Evolutionary conservation across 2,329 filamentous ascomycete genomes (phyloP), one percentile per base, ranked within the genome.

Genomic region (Talaromyces pinophilus): DNA sequence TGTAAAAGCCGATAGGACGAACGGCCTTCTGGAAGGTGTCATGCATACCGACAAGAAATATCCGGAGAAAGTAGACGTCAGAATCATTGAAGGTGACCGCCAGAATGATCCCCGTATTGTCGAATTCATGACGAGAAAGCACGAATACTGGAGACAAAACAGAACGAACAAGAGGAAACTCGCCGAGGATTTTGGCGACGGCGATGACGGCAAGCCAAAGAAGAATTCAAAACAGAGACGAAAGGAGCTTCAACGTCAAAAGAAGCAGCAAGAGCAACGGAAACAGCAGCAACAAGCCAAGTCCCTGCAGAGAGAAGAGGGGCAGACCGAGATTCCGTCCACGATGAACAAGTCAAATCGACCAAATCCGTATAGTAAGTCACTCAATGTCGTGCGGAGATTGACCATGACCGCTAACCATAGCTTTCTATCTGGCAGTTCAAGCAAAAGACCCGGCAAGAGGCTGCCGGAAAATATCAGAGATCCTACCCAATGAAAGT

Each of bases 11-110:
- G 79, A 78, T 22, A 85, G 85, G 13, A 80, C 74, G 57, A 80
- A 76, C 30, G 74, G 76, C 3, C 85, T 85, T 67, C 80, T 97
- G 0, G 93, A 97, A 76, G 93, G 91, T 1, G 86, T 82, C 63
- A 76, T 97, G 25, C 88, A 90, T 70, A 82, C 84, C 62, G 91
- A 95, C 71, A 78, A 78, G 5, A 71, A 71, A 1, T 80, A 78
- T 69, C 80, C 81, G 1, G 71, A 80, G 7, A 88, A 86, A 70
- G 72, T 92, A n/a, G 82, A 86, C 50, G 81, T 94, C n/a, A 78
- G 78, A 11, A 75, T 84, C 10, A 71, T 91, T 42, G 77, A 85
- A 8, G 77, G 82, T 38, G 71, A 73, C 0, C 82, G 85, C 5
- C 82, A 85, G 6, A 76, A 78, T 15, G 77, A 78, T 17, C 65